Conservation (phyloP, 2,329 filamentous ascomycete genomes). For the Reticulascus tulasneorum region DNA sequence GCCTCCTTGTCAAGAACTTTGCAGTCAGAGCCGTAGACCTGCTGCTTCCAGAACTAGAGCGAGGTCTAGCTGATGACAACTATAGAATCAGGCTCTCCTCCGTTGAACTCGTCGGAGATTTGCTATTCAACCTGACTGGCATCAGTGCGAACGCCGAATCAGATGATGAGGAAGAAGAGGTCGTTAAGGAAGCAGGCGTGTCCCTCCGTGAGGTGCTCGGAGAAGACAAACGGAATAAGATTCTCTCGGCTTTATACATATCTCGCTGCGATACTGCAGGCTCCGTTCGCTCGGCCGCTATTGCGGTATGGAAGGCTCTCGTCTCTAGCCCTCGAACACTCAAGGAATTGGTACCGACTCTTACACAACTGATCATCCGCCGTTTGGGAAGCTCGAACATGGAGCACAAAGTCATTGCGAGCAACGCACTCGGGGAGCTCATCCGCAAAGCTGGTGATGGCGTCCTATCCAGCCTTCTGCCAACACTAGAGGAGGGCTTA, state of each 20-base stretch:
- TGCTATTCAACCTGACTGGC: slow-evolving; percentile 96
- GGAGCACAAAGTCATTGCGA: slow-evolving; percentile 98
- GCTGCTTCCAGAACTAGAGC: slow-evolving; percentile 88
- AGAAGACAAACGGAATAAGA: slow-evolving; percentile 94
- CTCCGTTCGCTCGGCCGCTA: slow-evolving; percentile 82
- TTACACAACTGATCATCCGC: slow-evolving; percentile 91
- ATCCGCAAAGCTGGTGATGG: slow-evolving; percentile 96
- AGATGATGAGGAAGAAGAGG: slow-evolving; percentile 73
- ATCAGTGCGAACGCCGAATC: slow-evolving; percentile 75
- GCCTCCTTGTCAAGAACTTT: slow-evolving; percentile 97
- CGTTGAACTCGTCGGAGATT: slow-evolving; percentile 92
- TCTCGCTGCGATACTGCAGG: slow-evolving; percentile 96
- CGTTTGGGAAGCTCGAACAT: slow-evolving; percentile 93
- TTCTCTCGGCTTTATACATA: slow-evolving; percentile 94
- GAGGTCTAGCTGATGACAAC: slow-evolving; percentile 93
- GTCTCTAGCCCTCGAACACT: slow-evolving; percentile 88
- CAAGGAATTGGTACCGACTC: slow-evolving; percentile 90
- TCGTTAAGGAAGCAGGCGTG: slow-evolving; percentile 78
- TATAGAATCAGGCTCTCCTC: slow-evolving; percentile 98
- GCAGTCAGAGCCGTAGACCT: slow-evolving; percentile 92
- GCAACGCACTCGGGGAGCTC: slow-evolving; percentile 92
- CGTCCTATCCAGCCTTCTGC: slow-evolving; percentile 80
- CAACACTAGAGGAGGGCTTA: slow-evolving; percentile 87
- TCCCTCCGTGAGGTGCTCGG: slow-evolving; percentile 94
- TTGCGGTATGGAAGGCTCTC: slow-evolving; percentile 94